Conservation (phyloP, 345 rosid genomes). For the Syzygium aqueum region DNA sequence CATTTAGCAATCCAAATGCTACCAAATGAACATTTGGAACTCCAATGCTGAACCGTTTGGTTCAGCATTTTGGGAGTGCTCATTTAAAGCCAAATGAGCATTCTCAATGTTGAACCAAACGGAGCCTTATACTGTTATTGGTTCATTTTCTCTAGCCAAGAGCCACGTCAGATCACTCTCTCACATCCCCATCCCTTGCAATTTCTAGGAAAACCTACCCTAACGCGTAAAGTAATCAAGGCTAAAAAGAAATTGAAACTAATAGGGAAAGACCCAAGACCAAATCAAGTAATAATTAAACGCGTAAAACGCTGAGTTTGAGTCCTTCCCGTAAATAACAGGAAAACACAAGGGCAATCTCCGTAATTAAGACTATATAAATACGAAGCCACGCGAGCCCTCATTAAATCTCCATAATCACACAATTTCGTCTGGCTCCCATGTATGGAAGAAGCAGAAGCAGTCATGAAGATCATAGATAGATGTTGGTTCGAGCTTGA, state of each 20-base stretch:
- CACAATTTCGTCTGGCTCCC: constrained; percentile 1
- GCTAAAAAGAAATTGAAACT: background rate
- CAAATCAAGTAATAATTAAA: background rate
- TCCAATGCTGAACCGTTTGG: too few relatives aligned
- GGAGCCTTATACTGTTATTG: too few relatives aligned
- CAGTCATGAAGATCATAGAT: constrained; percentile 28
- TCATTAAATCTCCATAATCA: background rate
- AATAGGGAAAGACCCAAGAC: background rate
- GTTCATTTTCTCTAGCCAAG: too few relatives aligned
- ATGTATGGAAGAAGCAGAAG: constrained; percentile 19
- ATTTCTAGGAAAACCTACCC: too few relatives aligned
- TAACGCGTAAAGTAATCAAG: too few relatives aligned
- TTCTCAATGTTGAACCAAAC: too few relatives aligned
- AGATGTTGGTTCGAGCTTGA: constrained; percentile 36
- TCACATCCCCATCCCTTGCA: too few relatives aligned
- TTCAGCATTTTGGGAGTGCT: too few relatives aligned
- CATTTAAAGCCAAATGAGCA: too few relatives aligned
- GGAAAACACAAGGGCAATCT: background rate
- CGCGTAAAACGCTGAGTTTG: background rate
- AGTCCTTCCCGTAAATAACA: background rate
- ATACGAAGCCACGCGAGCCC: background rate
- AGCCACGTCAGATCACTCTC: too few relatives aligned
- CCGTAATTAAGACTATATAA: background rate
- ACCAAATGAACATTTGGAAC: too few relatives aligned
- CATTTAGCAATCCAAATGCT: too few relatives aligned